Evolutionary conservation across 2,329 filamentous ascomycete genomes (phyloP).

Genomic region (Epichloe baconii): DNA sequence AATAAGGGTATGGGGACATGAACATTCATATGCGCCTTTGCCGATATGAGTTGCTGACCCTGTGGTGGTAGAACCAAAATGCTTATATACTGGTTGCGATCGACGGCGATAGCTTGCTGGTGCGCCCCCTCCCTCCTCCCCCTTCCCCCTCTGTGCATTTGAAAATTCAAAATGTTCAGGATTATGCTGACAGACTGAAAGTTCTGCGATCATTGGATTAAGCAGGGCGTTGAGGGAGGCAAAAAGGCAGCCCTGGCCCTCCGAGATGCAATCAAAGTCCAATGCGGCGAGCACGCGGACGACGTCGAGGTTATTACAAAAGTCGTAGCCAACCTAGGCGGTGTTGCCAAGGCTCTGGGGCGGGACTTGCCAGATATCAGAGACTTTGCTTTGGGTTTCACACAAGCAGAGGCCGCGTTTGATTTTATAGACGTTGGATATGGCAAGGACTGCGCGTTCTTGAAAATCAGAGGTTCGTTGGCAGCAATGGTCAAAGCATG

Average conservation of each 20-base stretch:
- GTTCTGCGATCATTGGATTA: slow-evolving; percentile 44
- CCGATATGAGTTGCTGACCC: neutral
- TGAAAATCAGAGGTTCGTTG: slow-evolving; percentile 43
- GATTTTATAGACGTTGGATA: slow-evolving; percentile 51
- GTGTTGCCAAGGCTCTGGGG: slow-evolving; percentile 36
- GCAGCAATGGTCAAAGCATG: neutral
- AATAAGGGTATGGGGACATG: slow-evolving; percentile 28
- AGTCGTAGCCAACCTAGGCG: slow-evolving; percentile 40
- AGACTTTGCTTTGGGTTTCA: slow-evolving; percentile 48
- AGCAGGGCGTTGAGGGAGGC: slow-evolving; percentile 41
- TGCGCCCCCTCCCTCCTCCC: slow-evolving; percentile 15
- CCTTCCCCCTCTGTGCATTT: neutral
- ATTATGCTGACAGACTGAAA: slow-evolving; percentile 16
- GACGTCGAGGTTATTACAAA: slow-evolving; percentile 43
- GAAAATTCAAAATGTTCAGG: neutral
- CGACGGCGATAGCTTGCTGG: slow-evolving; percentile 50
- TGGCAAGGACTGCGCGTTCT: slow-evolving; percentile 44
- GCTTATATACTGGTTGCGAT: slow-evolving; percentile 48
- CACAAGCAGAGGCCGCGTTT: slow-evolving; percentile 43
- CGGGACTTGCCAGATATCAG: slow-evolving; percentile 35
- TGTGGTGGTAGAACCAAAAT: slow-evolving; percentile 32
- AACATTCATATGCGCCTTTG: neutral
- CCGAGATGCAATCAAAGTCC: slow-evolving; percentile 31
- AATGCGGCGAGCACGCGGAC: slow-evolving; percentile 29
- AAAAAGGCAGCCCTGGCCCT: slow-evolving; percentile 38